phyloP scores from a whole-genome alignment of 2,329 filamentous ascomycete species.

The Exophiala xenobiotica region DNA sequence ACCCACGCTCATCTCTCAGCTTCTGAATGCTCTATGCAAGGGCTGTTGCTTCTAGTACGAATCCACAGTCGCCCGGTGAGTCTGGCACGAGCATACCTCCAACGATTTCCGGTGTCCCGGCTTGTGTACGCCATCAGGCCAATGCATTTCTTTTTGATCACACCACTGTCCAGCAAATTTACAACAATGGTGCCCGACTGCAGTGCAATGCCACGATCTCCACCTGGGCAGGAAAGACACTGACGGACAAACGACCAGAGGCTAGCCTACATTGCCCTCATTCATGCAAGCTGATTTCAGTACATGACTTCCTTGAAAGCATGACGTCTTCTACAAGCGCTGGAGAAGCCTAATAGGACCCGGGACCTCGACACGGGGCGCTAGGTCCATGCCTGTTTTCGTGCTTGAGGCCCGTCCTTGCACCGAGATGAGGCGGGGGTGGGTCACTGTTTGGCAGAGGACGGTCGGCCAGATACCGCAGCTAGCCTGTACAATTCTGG shows the following conservation, averaged over 20 bases:
- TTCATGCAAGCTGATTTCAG: background rate
- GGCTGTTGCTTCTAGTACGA: no score
- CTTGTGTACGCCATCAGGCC: no score
- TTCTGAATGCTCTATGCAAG: no score
- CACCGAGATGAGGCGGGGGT: background rate
- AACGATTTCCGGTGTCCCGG: no score
- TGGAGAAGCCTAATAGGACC: background rate
- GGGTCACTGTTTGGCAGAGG: background rate
- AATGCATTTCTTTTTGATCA: background rate
- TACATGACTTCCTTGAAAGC: background rate
- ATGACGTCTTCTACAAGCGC: background rate
- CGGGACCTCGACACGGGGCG: background rate
- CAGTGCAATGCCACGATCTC: constrained; percentile 5
- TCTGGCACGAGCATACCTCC: no score
- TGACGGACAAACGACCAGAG: background rate
- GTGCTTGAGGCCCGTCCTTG: background rate
- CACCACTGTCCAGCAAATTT: background rate
- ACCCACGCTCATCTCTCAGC: no score
- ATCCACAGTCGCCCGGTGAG: no score
- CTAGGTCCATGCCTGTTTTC: background rate
- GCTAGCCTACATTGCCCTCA: background rate
- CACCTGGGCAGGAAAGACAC: constrained; percentile 3
- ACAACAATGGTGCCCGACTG: constrained; percentile 17
- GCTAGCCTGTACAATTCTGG: background rate
- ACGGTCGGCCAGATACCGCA: background rate